These are phyloP conservation scores for Daldinia vernicosa DNA, from an alignment of 495 filamentous ascomycete species.

Conservation along the genomic window DNA sequence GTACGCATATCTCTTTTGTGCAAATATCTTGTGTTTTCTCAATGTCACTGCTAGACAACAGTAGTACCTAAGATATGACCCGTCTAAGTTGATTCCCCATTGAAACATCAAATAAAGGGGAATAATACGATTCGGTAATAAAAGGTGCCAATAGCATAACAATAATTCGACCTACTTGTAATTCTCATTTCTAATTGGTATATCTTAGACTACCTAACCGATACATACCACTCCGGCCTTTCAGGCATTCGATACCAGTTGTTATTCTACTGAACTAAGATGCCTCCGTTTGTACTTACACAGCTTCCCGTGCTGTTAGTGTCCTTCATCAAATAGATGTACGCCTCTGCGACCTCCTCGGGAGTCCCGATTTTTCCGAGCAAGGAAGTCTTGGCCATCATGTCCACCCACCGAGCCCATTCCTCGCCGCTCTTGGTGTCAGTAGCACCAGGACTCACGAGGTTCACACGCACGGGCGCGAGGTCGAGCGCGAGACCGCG, in stretches of 20 bases:
- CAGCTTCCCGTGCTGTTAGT: constrained; percentile 57
- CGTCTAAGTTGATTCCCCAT: neutral
- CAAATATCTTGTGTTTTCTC: constrained; percentile 2
- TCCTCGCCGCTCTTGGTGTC: constrained; percentile 52
- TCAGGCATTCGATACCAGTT: neutral
- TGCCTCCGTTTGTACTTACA: constrained; percentile 22
- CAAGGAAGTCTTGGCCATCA: constrained; percentile 42
- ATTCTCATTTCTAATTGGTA: neutral
- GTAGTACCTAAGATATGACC: neutral
- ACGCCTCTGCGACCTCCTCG: constrained; percentile 66
- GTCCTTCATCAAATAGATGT: constrained; percentile 68
- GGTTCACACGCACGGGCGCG: constrained; percentile 64
- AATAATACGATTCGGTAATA: too few relatives aligned
- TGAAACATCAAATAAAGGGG: neutral
- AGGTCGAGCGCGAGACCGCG: constrained; percentile 63
- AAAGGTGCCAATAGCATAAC: neutral
- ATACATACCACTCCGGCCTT: neutral
- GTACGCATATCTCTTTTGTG: constrained; percentile 35
- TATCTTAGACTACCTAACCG: too few relatives aligned
- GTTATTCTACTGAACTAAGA: constrained; percentile 8
- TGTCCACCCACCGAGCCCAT: constrained; percentile 44
- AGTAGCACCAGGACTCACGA: constrained; percentile 59
- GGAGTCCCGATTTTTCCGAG: constrained; percentile 56
- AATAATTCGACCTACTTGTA: neutral
- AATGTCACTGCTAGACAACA: neutral